phyloP scores from a whole-genome alignment of 768 basidiomycete genomes.

The Lactarius tabidus region DNA sequence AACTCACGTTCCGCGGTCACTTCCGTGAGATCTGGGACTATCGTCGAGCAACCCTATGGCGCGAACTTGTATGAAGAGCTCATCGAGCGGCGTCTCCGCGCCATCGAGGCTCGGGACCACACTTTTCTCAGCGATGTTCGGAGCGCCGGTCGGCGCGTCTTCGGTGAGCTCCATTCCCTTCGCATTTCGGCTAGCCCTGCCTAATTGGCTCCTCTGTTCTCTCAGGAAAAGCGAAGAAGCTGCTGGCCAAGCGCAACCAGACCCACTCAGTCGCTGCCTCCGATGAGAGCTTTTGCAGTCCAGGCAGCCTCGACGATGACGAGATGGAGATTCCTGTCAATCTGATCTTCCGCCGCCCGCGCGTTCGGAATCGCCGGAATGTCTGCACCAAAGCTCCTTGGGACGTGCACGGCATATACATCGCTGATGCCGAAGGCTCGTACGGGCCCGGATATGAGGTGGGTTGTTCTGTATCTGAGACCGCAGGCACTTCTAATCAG shows the following conservation, averaged over 20 bases:
- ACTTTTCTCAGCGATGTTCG: not conserved
- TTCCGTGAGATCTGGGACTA: not conserved
- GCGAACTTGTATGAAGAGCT: not conserved
- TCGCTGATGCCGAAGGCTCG: not conserved
- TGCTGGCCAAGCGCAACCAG: not conserved
- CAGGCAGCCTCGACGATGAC: not conserved
- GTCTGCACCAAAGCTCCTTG: not conserved
- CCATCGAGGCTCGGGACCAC: not conserved
- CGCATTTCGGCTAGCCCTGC: not conserved
- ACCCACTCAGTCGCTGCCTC: not conserved
- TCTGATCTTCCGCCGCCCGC: not conserved
- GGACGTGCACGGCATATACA: not conserved
- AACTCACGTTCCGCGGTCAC: not conserved
- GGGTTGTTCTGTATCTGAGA: not conserved
- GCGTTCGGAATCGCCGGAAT: not conserved
- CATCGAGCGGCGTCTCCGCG: not conserved
- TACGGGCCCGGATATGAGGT: not conserved
- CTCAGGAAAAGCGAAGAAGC: slow-evolving; percentile 2
- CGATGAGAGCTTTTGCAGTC: not conserved
- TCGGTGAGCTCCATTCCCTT: not conserved
- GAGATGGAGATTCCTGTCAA: not conserved
- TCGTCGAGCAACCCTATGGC: not conserved
- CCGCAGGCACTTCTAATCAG: not conserved
- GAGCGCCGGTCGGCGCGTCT: not conserved
- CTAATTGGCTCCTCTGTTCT: too few species aligned